Conservation (phyloP, 805 yeast genomes). For the Nakazawaea siamensis region DNA sequence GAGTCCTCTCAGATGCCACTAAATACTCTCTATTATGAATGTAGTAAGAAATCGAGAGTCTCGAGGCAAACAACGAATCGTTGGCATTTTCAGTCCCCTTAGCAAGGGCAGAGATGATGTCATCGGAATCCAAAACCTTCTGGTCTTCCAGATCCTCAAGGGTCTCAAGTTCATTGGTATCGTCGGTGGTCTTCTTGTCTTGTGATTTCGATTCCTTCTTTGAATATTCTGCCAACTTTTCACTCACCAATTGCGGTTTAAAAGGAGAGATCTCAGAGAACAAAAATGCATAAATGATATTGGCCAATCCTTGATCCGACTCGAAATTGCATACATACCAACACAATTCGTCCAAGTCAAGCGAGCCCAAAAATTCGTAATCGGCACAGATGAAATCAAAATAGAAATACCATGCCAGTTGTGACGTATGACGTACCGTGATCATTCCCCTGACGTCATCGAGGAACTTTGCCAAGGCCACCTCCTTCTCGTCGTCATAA, state of each 20-base stretch:
- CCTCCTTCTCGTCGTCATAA: constrained; percentile 23
- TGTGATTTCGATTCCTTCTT: constrained; percentile 6
- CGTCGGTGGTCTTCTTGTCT: constrained; percentile 11
- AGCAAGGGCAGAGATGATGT: constrained; percentile 28
- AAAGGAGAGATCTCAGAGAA: constrained; percentile 66
- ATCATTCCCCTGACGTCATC: constrained; percentile 68
- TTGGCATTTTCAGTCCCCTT: constrained; percentile 28
- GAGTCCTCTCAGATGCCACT: constrained; percentile 51
- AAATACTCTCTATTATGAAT: constrained; percentile 56
- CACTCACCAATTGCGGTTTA: constrained; percentile 23
- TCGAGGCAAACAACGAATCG: constrained; percentile 47
- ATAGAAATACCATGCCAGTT: constrained; percentile 63
- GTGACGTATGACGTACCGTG: constrained; percentile 50
- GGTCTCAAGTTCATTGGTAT: constrained; percentile 3
- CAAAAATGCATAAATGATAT: constrained; percentile 51
- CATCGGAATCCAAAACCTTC: constrained; percentile 22
- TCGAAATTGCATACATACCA: constrained; percentile 51
- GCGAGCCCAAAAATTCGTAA: constrained; percentile 34
- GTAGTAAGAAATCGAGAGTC: constrained; percentile 57
- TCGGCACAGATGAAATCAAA: constrained; percentile 61
- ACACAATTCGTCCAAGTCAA: constrained; percentile 39
- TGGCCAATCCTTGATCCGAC: constrained; percentile 45
- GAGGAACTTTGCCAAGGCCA: constrained; percentile 32
- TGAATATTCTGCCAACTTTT: constrained; percentile 14
- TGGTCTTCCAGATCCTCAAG: neutral